Base-by-base conservation (phyloP, 2,329 filamentous ascomycete species). In the Pestalotiopsis sp. region DNA sequence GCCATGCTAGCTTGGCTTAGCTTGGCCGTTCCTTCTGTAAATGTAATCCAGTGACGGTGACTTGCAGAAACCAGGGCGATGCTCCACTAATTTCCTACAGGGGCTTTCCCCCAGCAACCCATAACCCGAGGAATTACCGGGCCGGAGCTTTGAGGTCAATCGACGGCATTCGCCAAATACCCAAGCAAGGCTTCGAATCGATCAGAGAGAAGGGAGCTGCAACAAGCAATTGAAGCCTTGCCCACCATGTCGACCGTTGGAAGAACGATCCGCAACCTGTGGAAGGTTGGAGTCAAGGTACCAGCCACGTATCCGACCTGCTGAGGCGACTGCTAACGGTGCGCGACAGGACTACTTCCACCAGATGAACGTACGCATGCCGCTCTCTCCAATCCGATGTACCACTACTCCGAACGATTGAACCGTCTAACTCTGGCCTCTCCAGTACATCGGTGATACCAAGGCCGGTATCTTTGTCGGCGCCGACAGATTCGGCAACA, bases 401-500 rank as follows among this genome's bases (percentile, higher is more conserved):
- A 71, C 69, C 63, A 48, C 61, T 55, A 20, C 55, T 26, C 55
- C 55, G 9, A 26, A 20, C 38, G 68, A 67, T 70, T 75, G 57
- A 75, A 20, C 65, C 14, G 58, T 48, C 39, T 60, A 52, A 61
- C 58, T 39, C 67, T 64, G 70, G 70, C 70, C 68, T 48, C 3
- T 52, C 80, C 73, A 89, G 86, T 87, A 88, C 75, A 88, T 89
- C 71, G 86, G 86, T 85, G 96, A 99, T 83, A 99, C 96, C 82
- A 99, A 99, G 85, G 90, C 92, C 78, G 97, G 96, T 77, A 90
- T 88, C 57, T 86, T 97, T 73, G 89, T 99, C 73, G 96, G 91
- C 75, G 88, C 84, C 77, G 96, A 99, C 85, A 89, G 90, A 81
- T 97, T 91, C 79, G 97, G 96, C 81, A 99, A 99, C 89, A 98